Evolutionary conservation across 495 filamentous ascomycete species (phyloP), one percentile per base, ranked within the genome.

Genomic region (Tirmania nivea): DNA sequence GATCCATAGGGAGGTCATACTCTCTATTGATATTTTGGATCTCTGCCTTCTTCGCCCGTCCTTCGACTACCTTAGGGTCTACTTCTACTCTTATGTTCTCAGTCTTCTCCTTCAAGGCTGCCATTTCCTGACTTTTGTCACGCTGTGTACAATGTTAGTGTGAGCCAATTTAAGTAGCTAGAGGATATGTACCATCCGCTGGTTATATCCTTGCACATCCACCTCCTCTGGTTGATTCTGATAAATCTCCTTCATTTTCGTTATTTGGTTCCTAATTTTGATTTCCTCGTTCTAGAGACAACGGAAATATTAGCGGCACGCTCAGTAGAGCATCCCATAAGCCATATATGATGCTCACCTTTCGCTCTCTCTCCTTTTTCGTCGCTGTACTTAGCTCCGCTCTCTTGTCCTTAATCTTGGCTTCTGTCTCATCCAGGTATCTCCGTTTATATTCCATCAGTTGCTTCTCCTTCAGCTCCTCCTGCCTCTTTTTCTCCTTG

Each of bases 381-480:
- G 66, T 65, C 12, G 69, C 63, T 20, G 56, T 65, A 14, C 58
- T 63, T 8, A 76, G 57, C 16, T 45, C 39, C 12, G 12, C 17
- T 45, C 39, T 14, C 12, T 14, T 19, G 17, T 45, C 39, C 5
- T 14, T 45, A 3, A 45, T 45, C 17, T 45, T 45, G 14, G 39
- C 9, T 8, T 45, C 39, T 19, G 62, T 63, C 39, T 69, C 59
- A 8, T 62, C 60, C 8, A 60, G 21, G 54, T 63, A 56, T 48
- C 64, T 79, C 39, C 76, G 70, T 9, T 66, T 66, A 9, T 66
- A 65, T 17, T 74, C 71, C 0, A 14, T 14, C 39, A 45, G 17
- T 4, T 56, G 67, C 7, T 70, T 70, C 25, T 67, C 72, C 60
- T 87, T 84, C 0, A 75, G 75, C 3, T 80, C 68, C 19, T 72